Conservation (phyloP, 2,329 filamentous ascomycete genomes). For the Achaetomium macrosporum region DNA sequence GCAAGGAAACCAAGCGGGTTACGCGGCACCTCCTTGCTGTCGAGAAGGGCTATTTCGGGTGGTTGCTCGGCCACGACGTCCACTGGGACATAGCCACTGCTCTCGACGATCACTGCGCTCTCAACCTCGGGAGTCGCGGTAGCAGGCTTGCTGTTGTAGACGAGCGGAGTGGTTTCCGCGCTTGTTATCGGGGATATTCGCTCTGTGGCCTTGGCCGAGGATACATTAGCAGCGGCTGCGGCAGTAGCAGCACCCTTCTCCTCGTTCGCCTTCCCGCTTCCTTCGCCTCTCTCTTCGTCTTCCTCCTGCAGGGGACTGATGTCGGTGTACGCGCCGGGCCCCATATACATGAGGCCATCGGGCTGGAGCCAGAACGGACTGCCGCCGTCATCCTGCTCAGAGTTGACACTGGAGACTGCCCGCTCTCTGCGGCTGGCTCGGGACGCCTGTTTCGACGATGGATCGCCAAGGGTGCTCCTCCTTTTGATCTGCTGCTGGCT, state of each 20-base stretch:
- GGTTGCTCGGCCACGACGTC: neutral
- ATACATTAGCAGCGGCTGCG: neutral
- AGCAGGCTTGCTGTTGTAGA: constrained; percentile 22
- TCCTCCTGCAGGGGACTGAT: constrained; percentile 40
- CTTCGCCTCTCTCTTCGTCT: constrained; percentile 35
- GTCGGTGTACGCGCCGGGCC: constrained; percentile 41
- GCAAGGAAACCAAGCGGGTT: constrained; percentile 42
- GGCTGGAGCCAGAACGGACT: constrained; percentile 42
- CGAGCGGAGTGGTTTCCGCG: constrained; percentile 24
- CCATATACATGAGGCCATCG: constrained; percentile 49
- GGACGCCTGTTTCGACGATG: constrained; percentile 11
- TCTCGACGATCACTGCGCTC: neutral
- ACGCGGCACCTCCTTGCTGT: constrained; percentile 30
- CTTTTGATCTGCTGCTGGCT: constrained; percentile 46
- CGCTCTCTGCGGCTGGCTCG: constrained; percentile 12
- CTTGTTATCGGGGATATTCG: constrained; percentile 26
- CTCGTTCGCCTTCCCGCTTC: constrained; percentile 18
- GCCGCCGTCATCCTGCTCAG: constrained; percentile 31
- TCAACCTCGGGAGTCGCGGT: constrained; percentile 14
- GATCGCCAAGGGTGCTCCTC: constrained; percentile 24
- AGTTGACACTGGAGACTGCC: constrained; percentile 13
- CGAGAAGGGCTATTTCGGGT: constrained; percentile 30
- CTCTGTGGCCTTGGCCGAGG: neutral
- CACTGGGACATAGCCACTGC: neutral
- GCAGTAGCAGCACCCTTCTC: neutral